Base-by-base conservation (phyloP, 2,329 filamentous ascomycete genomes). In the Phialocephala sp. region DNA sequence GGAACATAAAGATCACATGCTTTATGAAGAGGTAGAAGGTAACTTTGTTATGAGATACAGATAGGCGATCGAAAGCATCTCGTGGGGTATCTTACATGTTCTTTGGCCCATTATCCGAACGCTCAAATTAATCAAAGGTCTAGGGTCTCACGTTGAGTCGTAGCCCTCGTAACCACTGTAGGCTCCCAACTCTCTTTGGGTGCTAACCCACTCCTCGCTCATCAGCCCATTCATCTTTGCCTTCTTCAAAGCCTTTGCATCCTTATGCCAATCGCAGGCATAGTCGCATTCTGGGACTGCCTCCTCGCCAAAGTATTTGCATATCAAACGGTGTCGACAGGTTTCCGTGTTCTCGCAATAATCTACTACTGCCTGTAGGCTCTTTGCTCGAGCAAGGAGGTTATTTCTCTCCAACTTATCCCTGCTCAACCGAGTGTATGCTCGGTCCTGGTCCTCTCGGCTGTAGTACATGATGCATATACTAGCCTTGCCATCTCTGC, bases 391-490 rank as follows among this genome's bases (percentile, higher is more conserved):
- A 8, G 86, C 83, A 64, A 84, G 76, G 59, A 83, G 80, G 67
- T 80, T 71, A 64, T 78, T 76, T 27, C 80, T 47, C 78, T 73
- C 82, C 78, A 72, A 62, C 79, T 78, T 57, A 69, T 83, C 83
- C 68, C 83, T 81, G 67, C 81, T 78, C 45, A 87, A 77, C 79
- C 89, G 79, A 68, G 74, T 77, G 11, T 84, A 87, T 11, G 91
- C 87, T 1, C 93, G 86, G 74, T 97, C 91, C 32, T 92, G 84
- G 74, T 97, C 94, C 77, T 96, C 92, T 14, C 91, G 87, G 66
- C 89, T 93, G 79, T 97, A 98, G 78, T 97, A 97, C 62, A 98
- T 81, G 62, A 97, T 92, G 75, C 93, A 97, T 67, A 91, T 87
- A 37, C 91, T 90, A 0, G 93, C 93, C 68, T 94, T 94, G 27